Evolutionary conservation across 1,284 basidiomycete genomes (phyloP).

Genomic region (Cerrena zonata): DNA sequence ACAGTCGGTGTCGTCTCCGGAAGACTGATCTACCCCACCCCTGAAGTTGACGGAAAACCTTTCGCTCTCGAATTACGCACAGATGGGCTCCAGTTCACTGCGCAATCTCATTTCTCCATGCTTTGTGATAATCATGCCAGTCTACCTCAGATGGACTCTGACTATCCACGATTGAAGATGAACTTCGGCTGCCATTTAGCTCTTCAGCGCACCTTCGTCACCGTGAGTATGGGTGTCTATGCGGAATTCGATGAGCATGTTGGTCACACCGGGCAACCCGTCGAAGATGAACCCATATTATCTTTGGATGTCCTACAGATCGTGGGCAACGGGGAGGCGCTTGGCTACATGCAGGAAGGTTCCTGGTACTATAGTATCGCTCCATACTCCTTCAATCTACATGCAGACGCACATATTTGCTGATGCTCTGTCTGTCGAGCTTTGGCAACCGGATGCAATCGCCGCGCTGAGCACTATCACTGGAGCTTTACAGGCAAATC

Average conservation of each 20-base stretch:
- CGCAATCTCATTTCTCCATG: slow-evolving; percentile 19
- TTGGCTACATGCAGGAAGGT: slow-evolving; percentile 49
- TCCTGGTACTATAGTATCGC: slow-evolving; percentile 35
- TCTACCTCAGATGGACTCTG: slow-evolving; percentile 13
- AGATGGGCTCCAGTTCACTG: slow-evolving; percentile 18
- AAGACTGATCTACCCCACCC: slow-evolving; percentile 41
- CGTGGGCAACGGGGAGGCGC: slow-evolving; percentile 35
- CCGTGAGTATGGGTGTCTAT: slow-evolving; percentile 20
- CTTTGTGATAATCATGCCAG: slow-evolving; percentile 18
- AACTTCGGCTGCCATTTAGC: slow-evolving; percentile 16
- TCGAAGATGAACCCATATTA: slow-evolving; percentile 40
- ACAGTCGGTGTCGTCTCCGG: slow-evolving; percentile 43
- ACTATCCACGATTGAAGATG: slow-evolving; percentile 22
- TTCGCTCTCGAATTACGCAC: slow-evolving; percentile 42
- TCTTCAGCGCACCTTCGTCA: slow-evolving; percentile 22
- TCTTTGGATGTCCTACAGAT: slow-evolving; percentile 54
- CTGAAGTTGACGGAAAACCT: slow-evolving; percentile 33
- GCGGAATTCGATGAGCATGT: slow-evolving; percentile 3
- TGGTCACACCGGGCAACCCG: slow-evolving; percentile 17
- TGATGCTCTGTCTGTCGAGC: slow-evolving; percentile 62
- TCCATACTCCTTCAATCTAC: slow-evolving; percentile 48
- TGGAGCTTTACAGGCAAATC: slow-evolving; percentile 9
- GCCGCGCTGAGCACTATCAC: slow-evolving; percentile 38
- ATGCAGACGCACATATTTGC: slow-evolving; percentile 47
- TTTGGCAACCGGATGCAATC: slow-evolving; percentile 69